Evolutionary conservation across 495 filamentous ascomycete genomes (phyloP), one percentile per base, ranked within the genome.

Genomic region (Articulospora tetracladia): DNA sequence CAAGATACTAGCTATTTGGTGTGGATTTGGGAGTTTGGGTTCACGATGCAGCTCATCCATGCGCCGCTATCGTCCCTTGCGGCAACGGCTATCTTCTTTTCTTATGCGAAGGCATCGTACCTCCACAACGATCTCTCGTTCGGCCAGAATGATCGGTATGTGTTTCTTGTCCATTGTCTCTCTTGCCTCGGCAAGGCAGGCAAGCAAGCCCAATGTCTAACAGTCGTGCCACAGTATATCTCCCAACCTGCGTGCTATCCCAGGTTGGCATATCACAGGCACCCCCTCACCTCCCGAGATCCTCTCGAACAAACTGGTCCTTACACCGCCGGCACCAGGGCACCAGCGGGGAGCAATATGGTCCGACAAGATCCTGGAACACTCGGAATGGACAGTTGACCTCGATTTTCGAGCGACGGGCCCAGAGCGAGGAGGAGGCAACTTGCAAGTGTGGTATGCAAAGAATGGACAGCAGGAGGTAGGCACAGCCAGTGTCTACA

Each of bases 361-460:
- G 92, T 77, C 87, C 28, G 84, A 92, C 52, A 79, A 77, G 27
- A 74, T 79, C 76, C 79, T 81, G 63, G 76, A 83, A 27, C 66
- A 74, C 58, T 69, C 79, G 19, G 83, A 86, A 72, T 98, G 92
- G 92, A 81, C 80, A 12, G 84, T 85, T 32, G 91, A 95, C 64
- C 77, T 97, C 63, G 84, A 92, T 66, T 98, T 98, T 76, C 85
- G 94, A 61, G 91, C 86, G 8, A 90, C 82, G 52, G 94, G 94
- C 3, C 88, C 86, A 15, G 94, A 98, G 72, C 79, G 91, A 65
- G 91, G 85, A 30, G 84, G 88, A 27, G 94, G 94, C 47, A 97
- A 95, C 73, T 79, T 98, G 59, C 91, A 97, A 69, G 76, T 98
- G 63, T 98, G 95, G 95, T 91, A 93, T 70, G 85, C 84, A 19